phyloP scores from a whole-genome alignment of 2,329 filamentous ascomycete genomes.

The Fusarium brachygibbosum region DNA sequence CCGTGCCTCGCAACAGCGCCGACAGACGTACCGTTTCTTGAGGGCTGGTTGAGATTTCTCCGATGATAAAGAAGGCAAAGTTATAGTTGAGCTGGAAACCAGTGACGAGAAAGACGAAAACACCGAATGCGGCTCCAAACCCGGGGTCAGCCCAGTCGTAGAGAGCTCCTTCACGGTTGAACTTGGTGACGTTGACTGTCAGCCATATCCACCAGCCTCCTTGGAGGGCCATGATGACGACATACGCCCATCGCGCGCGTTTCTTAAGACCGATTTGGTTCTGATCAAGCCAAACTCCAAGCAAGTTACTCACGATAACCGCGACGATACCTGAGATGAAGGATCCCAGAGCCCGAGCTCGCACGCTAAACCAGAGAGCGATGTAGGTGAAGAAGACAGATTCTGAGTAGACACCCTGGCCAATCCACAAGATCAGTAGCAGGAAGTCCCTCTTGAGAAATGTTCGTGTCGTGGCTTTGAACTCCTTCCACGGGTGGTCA shows the following conservation, averaged over 20 bases:
- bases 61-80: constrained; percentile 76
- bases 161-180: constrained; percentile 64
- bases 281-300: constrained; percentile 72
- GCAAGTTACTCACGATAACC: constrained; percentile 70
- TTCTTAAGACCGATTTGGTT: constrained; percentile 64
- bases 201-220: constrained; percentile 79
- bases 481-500: constrained; percentile 66
- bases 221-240: constrained; percentile 65
- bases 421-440: constrained; percentile 73
- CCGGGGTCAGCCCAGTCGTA: constrained; percentile 74
- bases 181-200: constrained; percentile 72
- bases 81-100: constrained; percentile 80
- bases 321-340: constrained; percentile 76
- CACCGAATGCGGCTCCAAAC: constrained; percentile 73
- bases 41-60: constrained; percentile 70
- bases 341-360: constrained; percentile 71
- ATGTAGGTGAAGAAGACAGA: constrained; percentile 65
- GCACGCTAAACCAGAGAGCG: constrained; percentile 74
- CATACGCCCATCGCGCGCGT: constrained; percentile 67
- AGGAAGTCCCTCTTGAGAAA: constrained; percentile 72
- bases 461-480: constrained; percentile 67
- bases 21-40: constrained; percentile 74
- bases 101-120: constrained; percentile 75
- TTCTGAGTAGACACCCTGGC: constrained; percentile 74
- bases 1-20: constrained; percentile 73